Base-by-base conservation (phyloP, 257 asterid genomes). In the Salvia hispanica region DNA sequence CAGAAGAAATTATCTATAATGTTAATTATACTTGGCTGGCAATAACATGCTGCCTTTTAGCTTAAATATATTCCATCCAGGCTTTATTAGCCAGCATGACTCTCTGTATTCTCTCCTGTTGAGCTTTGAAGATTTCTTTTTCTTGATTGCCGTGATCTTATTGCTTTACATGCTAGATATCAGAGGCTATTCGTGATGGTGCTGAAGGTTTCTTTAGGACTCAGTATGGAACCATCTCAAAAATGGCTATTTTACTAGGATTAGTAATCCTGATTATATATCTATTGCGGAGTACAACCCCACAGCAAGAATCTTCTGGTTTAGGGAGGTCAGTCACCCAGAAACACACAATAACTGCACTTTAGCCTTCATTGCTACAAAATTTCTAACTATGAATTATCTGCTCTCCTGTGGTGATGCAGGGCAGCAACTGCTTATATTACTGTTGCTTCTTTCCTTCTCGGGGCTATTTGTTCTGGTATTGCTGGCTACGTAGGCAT, bases 111-210 rank as follows among this genome's bases (percentile, higher is more conserved):
- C 33, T 31, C 18, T 62, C 52, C 12, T 64, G 73, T 58, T 58
- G 58, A 18, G 39, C 21, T 34, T 62, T 31, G 21, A 57, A 62
- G 15, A 52, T 36, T 7, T 40, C 74, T 65, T 64, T 78, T 13
- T 25, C 44, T 65, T 67, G 68, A 14, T 59, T 51, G 36, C 66
- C 60, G 53, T 87, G 74, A 83, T 70, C 76, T 71, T 75, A 63
- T 67, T 71, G 64, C 76, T 58, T 39, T 73, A 66, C 77, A 58
- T 79, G 68, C 81, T 78, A 94, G 99, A 94, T 94, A 81, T 91
- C 99, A 78, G 99, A 94, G 71, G 99, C 97, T 28, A 94, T 94
- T 78, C 99, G 99, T 59, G 99, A 94, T 80, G 99, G 99, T 64
- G 97, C 99, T 63, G 97, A 94, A 82, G 99, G 99, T 72, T 94